Evolutionary conservation across 1,139 yeast genomes (phyloP), one percentile per base, ranked within the genome.

Genomic region (Kodamaea fungicola): DNA sequence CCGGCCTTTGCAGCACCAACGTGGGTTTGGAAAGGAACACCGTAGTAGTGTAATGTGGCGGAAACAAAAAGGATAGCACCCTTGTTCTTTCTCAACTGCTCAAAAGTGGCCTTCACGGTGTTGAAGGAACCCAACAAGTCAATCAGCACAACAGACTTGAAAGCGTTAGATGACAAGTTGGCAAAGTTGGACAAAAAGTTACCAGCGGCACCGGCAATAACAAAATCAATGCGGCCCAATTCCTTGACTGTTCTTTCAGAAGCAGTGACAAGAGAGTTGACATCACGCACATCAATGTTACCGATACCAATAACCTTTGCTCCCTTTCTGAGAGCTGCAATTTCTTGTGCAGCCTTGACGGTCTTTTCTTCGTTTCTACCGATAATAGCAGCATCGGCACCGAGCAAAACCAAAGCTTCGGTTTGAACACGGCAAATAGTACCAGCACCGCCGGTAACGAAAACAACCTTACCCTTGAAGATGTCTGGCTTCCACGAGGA

Each of bases 1-100:
- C 96, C 97, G 1, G 96, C 96, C 63, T 89, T 89, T 6, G 96
- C 96, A 0, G 97, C 96, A 2, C 89, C 84, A 1, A 87, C 96
- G 49, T 88, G 97, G 6, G 77, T 55, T 61, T 89, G 96, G 62
- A 83, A 78, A 6, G 96, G 95, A 7, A 84, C 77, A 12, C 96
- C 96, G 50, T 82, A 77, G 60, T 85, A 86, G 59, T 89, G 96
- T 40, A 89, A 68, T 1, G 96, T 88, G 2, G 97, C 95, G 37
- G 89, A 78, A 12, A 89, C 84, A 51, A 89, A 87, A 7, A 89
- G 48, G n/a, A 86, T 71, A 3, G 77, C 61, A 12, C 97, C 97
- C 58, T 78, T 78, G 48, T 75, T 76, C 55, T 74, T 67, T 31
- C 73, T 64, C 45, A 90, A 73, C 58, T 86, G 76, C 22, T 75